Conservation (phyloP, 2,329 filamentous ascomycete species). For the Arthrobotrys sphaeroides region DNA sequence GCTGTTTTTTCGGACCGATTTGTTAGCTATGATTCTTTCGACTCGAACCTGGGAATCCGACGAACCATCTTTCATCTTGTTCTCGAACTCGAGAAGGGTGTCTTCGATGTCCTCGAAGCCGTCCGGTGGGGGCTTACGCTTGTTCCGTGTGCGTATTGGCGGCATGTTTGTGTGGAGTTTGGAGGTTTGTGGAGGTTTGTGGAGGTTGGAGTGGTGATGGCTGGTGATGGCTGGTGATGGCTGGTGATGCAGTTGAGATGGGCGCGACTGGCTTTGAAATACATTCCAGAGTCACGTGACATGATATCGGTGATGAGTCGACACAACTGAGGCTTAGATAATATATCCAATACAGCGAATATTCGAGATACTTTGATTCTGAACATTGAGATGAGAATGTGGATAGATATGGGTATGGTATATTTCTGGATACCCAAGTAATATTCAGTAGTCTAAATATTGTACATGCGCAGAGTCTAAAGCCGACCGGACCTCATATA, state of each 20-base stretch:
- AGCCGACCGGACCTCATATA: neutral
- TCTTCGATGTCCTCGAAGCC: constrained; percentile 90
- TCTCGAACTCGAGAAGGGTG: constrained; percentile 82
- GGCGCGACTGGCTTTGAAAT: constrained; percentile 53
- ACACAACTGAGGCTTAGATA: too few species aligned
- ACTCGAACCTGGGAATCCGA: neutral
- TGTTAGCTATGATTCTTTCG: constrained; percentile 43
- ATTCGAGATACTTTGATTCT: neutral
- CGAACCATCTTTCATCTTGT: constrained; percentile 82
- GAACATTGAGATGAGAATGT: neutral
- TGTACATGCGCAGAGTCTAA: neutral
- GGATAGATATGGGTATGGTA: too few species aligned
- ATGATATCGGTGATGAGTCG: too few species aligned
- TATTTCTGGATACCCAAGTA: too few species aligned
- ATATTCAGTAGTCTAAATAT: neutral
- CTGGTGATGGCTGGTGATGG: neutral
- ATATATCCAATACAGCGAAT: too few species aligned
- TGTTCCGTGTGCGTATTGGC: constrained; percentile 76
- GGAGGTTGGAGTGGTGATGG: constrained; percentile 35
- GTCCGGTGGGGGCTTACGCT: constrained; percentile 82
- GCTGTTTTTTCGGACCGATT: constrained; percentile 63
- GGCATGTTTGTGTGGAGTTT: constrained; percentile 69
- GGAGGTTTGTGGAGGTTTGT: neutral
- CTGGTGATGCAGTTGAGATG: constrained; percentile 39
- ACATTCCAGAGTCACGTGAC: constrained; percentile 42